phyloP scores from a whole-genome alignment of 495 filamentous ascomycete genomes.

The Neurospora sp. region DNA sequence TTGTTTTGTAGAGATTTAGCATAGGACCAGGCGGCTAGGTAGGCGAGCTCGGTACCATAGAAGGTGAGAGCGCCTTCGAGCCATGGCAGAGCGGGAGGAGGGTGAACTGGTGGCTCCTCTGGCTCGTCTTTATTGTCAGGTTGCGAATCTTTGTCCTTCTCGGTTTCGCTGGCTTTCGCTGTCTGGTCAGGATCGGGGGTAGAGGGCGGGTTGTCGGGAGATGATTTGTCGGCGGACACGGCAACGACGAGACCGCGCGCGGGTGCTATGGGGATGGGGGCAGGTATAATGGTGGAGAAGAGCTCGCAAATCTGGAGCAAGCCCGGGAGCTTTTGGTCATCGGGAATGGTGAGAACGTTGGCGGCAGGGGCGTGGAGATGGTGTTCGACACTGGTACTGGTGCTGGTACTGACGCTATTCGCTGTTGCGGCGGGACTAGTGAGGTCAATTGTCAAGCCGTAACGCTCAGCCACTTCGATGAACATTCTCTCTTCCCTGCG shows the following conservation, averaged over 20 bases:
- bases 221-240: not conserved
- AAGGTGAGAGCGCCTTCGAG: constrained; percentile 61
- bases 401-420: constrained; percentile 9
- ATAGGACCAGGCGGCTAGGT: constrained; percentile 50
- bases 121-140: not conserved
- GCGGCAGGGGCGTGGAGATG: not conserved
- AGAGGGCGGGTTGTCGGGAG: not conserved
- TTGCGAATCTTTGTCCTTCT: not conserved
- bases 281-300: constrained; percentile 16
- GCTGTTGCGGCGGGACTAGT: not conserved
- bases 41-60: constrained; percentile 64
- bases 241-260: not conserved
- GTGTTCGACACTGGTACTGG: constrained; percentile 17
- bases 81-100: constrained; percentile 15
- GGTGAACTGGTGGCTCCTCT: not conserved
- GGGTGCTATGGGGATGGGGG: constrained; percentile 4
- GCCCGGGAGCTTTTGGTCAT: constrained; percentile 16
- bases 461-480: constrained; percentile 51
- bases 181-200: not conserved
- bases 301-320: constrained; percentile 26
- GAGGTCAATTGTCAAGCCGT: constrained; percentile 45
- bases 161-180: not conserved
- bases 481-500: constrained; percentile 60
- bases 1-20: constrained; percentile 24
- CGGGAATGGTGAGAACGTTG: constrained; percentile 6